Percentiles rank a stretch among this genome's conserved stretches.
Conservation (phyloP, 108 stramenopile species). For the Cyclotella choctawhatcheeana region DNA sequence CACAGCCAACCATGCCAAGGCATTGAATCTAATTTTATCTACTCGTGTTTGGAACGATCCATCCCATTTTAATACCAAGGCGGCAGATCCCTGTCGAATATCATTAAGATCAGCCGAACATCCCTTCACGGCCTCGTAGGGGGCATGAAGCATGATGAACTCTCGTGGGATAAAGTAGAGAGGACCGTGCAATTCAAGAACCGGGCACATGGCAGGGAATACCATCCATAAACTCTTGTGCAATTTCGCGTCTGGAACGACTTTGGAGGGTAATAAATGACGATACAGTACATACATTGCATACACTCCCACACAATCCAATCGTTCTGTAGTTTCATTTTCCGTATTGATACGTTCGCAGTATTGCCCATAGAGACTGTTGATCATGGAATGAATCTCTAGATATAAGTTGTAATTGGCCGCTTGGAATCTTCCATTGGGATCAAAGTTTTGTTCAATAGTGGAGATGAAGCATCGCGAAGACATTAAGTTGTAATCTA, state of each 20-base stretch:
- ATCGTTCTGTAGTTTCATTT: constrained; percentile 46
- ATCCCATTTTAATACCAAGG: constrained; percentile 46
- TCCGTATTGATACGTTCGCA: constrained; percentile 49
- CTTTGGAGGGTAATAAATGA: constrained; percentile 43
- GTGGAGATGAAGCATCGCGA: constrained; percentile 48
- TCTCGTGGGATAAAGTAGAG: constrained; percentile 51
- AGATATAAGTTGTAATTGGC: constrained; percentile 38
- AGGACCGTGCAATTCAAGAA: constrained; percentile 46
- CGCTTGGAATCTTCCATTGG: constrained; percentile 34
- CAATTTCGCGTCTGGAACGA: constrained; percentile 54
- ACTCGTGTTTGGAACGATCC: constrained; percentile 34
- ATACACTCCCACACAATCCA: constrained; percentile 56
- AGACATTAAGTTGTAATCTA: constrained; percentile 54
- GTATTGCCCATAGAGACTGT: constrained; percentile 44
- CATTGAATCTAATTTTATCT: constrained; percentile 28
- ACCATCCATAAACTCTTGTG: constrained; percentile 47
- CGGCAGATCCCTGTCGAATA: constrained; percentile 32
- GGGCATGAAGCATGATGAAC: constrained; percentile 55
- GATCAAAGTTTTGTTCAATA: constrained; percentile 68
- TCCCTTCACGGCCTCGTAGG: constrained; percentile 49
- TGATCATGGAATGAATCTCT: constrained; percentile 40
- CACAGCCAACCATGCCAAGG: constrained; percentile 41
- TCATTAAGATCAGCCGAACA: constrained; percentile 42
- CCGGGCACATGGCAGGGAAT: constrained; percentile 47
- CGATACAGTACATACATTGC: constrained; percentile 60